phyloP scores from a whole-genome alignment of 1,284 basidiomycete species.

The Volvariella surrecta region DNA sequence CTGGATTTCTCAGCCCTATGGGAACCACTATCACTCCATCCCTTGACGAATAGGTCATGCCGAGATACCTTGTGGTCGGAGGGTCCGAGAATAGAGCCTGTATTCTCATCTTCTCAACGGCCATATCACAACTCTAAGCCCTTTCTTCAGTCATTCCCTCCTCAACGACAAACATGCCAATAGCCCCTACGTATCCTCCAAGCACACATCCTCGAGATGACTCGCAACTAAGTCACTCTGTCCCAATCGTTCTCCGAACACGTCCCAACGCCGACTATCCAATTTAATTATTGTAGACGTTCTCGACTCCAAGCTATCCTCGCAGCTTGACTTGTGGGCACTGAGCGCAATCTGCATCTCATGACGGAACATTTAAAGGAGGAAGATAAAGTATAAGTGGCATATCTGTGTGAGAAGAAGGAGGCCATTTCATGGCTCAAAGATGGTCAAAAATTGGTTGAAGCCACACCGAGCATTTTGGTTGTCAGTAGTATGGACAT shows the following conservation, averaged over 20 bases:
- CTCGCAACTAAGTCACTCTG: slow-evolving; percentile 35
- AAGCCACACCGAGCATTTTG: slow-evolving; percentile 35
- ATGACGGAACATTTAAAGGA: slow-evolving; percentile 3
- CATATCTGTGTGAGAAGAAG: slow-evolving; percentile 35
- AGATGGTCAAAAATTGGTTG: slow-evolving; percentile 34
- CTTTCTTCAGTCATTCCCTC: slow-evolving; percentile 43
- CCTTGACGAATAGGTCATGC: slow-evolving; percentile 55
- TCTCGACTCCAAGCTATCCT: slow-evolving; percentile 46
- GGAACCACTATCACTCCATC: too few relatives aligned
- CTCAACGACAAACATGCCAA: slow-evolving; percentile 19
- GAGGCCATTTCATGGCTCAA: slow-evolving; percentile 43
- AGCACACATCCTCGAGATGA: slow-evolving; percentile 35
- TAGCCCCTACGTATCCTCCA: slow-evolving; percentile 18
- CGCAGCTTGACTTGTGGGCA: slow-evolving; percentile 49
- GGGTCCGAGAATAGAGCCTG: slow-evolving; percentile 70
- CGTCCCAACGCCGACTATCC: slow-evolving; percentile 21
- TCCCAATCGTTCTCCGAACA: slow-evolving; percentile 37
- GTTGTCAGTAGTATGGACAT: slow-evolving; percentile 47
- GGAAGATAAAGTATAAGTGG: slow-evolving; percentile 6
- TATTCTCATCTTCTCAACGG: slow-evolving; percentile 19
- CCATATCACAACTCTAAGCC: background rate
- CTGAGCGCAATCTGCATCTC: slow-evolving; percentile 6
- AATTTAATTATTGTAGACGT: slow-evolving; percentile 53
- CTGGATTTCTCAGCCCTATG: too few relatives aligned
- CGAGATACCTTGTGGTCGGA: slow-evolving; percentile 54